phyloP scores from a whole-genome alignment of 2,329 filamentous ascomycete genomes.

The Aspergillus piperis region DNA sequence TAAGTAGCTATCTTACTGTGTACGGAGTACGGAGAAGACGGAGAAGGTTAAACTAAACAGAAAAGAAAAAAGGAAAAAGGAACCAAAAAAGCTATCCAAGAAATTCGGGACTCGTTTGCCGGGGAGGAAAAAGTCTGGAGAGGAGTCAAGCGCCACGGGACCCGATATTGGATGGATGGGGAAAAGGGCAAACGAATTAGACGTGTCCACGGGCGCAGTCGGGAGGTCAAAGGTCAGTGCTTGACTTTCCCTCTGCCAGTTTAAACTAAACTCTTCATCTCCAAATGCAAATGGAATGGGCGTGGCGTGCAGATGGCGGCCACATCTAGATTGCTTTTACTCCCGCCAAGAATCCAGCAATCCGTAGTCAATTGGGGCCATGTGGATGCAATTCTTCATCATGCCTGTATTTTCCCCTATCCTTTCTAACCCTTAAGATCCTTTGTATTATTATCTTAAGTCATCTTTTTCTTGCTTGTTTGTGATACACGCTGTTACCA shows the following conservation, averaged over 20 bases:
- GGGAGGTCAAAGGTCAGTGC: conserved; percentile 21
- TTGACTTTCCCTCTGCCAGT: neutral
- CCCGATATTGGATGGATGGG: neutral
- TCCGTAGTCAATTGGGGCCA: neutral
- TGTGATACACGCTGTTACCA: no score
- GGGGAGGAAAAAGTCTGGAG: neutral
- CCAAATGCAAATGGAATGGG: neutral
- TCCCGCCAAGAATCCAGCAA: no score
- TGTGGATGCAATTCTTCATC: conserved; percentile 3
- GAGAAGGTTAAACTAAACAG: neutral
- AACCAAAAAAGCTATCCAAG: no score
- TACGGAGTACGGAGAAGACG: neutral
- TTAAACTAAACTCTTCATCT: neutral
- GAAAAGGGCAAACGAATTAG: conserved; percentile 21
- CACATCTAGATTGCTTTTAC: conserved; percentile 25
- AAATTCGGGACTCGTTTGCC: neutral
- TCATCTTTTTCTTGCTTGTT: no score
- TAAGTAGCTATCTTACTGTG: no score
- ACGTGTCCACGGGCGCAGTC: conserved; percentile 35
- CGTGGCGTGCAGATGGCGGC: conserved; percentile 18
- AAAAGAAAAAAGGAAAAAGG: no score
- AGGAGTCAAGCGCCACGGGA: conserved; percentile 5
- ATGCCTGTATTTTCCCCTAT: neutral
- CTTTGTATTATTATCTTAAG: no score
- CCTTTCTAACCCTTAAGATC: no score